These are phyloP conservation scores for Microascus cirrosus DNA, from an alignment of 2,329 filamentous ascomycete species.

Conservation along the genomic window DNA sequence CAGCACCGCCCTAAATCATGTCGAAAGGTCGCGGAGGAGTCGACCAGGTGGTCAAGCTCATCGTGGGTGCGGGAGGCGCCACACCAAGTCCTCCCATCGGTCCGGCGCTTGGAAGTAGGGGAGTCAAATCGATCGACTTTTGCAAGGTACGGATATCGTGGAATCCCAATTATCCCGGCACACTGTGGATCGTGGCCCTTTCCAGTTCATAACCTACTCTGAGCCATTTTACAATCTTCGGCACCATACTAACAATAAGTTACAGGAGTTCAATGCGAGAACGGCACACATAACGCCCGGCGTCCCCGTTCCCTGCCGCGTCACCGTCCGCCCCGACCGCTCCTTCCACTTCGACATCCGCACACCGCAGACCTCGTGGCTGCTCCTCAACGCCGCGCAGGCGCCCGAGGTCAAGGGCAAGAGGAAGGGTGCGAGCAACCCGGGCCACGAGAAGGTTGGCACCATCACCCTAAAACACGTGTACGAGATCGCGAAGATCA, in stretches of 20 bases:
- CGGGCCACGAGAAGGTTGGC: conserved; percentile 69
- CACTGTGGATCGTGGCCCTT: neutral
- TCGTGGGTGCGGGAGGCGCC: conserved; percentile 91
- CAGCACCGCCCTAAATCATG: conserved; percentile 23
- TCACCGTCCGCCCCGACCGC: conserved; percentile 86
- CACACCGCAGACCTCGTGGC: conserved; percentile 86
- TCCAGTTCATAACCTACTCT: neutral
- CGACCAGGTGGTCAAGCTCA: conserved; percentile 87
- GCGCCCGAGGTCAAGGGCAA: conserved; percentile 66
- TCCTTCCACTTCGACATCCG: conserved; percentile 88
- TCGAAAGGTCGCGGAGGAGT: conserved; percentile 35
- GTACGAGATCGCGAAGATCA: conserved; percentile 96
- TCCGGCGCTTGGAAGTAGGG: conserved; percentile 91
- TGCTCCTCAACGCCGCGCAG: conserved; percentile 75
- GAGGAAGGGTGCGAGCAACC: conserved; percentile 64
- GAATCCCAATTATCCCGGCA: neutral
- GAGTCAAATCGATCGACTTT: conserved; percentile 99
- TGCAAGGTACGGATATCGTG: conserved; percentile 61
- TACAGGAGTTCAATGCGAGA: conserved; percentile 90
- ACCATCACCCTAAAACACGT: conserved; percentile 87
- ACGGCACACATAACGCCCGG: conserved; percentile 75
- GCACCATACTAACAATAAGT: neutral
- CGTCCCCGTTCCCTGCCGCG: conserved; percentile 79
- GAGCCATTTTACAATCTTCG: too few species aligned
- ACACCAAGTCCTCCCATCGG: conserved; percentile 92